Base-by-base conservation (phyloP, 176 grass and related monocot genomes). In the Triticum timopheevii region DNA sequence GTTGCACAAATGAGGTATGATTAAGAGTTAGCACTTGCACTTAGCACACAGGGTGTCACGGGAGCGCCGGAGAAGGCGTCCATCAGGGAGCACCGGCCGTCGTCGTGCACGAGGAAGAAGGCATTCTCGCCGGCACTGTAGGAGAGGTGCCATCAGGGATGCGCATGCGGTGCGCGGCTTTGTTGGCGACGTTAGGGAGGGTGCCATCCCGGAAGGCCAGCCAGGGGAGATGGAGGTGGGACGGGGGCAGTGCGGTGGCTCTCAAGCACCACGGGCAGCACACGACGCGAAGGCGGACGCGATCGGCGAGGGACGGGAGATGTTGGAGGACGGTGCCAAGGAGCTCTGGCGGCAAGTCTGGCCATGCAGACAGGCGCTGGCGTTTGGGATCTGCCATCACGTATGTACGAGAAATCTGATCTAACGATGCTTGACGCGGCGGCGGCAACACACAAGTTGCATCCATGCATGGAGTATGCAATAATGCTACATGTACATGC, bases 51-150 rank as follows among this genome's bases (percentile, higher is more conserved):
- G 1, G 25, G 25, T 1, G 76, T 36, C 12, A 8, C 13, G 0
- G 47, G 13, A 0, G 54, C 11, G 20, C 31, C 34, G 54, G 11
- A 17, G 77, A 52, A 79, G 17, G 33, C 33, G 54, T 79, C 23
- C 77, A 79, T 36, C 77, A 79, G 33, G 77, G 77, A 79, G 77
- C 33, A 36, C 20, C 1, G 10, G 56, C 77, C 77, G 22, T 39
- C 56, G 31, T 62, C 22, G 56, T 62, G 77, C 34, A 13, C 8
- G 33, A 78, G 54, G 54, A 79, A n/a, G 56, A 79, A 3, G 9
- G 68, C 38, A 9, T 70, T 39, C 34, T 70, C 68, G 0, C 33
- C 34, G 2, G 68, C 19, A 34, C 9, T 39, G 68, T n/a, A 39
- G 1, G 17, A 36, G 17, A 70, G 68, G 68, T 34, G 34, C 39